Base-by-base conservation (phyloP, 2,329 filamentous ascomycete genomes). In the Colletotrichum truncatum region DNA sequence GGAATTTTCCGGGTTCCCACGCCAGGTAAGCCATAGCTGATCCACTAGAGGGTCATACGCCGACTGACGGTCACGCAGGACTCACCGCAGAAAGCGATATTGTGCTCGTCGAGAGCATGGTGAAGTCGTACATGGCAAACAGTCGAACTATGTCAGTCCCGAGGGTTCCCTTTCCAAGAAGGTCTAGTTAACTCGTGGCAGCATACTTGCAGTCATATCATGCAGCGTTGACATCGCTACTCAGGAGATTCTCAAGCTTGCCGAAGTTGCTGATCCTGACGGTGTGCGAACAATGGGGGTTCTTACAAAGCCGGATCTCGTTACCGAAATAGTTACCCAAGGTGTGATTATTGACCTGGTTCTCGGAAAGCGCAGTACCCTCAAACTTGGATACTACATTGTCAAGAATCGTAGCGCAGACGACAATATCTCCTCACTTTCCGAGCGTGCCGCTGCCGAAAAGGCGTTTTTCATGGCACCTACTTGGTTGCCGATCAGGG, bases 251-350 rank as follows among this genome's bases (percentile, higher is more conserved):
- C 60, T 82, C 1, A 73, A 75, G 0, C 71, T 75, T 4, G 78
- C 79, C 0, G 72, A 76, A 4, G 72, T 73, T 0, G 74, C 63
- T 0, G 84, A 86, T 16, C 76, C 78, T 0, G 54, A 75, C 0
- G 81, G 82, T 0, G 63, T 72, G 3, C 68, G 83, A 1, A 86
- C 83, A 0, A 72, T 85, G 9, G 81, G 80, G 0, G 79, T 85
- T 0, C 75, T 90, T 0, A 91, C 88, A 0, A 90, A 90, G 67
- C 84, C 87, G 0, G 88, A 91, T 64, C 75, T 89, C 0, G 81
- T 84, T 0, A 72, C 71, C 0, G 84, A 86, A 45, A 61, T 71
- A 0, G 75, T 75, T 0, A 80, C 74, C 1, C 74, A 81, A 30
- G 70, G 74, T 0, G 76, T 75, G 1, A 73, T 82, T 1, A 71